phyloP scores from a whole-genome alignment of 805 yeast species.

The Kodamaea lidongshanica region DNA sequence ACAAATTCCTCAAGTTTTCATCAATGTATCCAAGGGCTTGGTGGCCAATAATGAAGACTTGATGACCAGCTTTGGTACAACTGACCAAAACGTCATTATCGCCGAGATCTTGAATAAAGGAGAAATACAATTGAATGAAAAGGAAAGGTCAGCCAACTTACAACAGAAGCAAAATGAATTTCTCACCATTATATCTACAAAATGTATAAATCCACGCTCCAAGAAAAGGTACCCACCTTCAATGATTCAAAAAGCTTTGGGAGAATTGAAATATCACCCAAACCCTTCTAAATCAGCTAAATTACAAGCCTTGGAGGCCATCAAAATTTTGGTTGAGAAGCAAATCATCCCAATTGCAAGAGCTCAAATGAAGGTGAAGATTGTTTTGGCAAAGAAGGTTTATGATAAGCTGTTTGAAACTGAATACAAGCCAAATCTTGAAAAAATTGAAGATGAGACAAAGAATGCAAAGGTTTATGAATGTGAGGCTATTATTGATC shows the following conservation, averaged over 20 bases:
- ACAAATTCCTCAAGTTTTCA: constrained; percentile 91
- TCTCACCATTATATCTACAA: constrained; percentile 74
- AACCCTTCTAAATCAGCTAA: constrained; percentile 72
- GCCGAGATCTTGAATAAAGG: constrained; percentile 83
- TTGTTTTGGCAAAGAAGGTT: constrained; percentile 51
- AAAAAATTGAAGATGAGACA: constrained; percentile 34
- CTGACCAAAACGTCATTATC: constrained; percentile 69
- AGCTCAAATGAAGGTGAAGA: constrained; percentile 83
- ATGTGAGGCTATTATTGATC: constrained; percentile 68
- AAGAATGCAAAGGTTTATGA: constrained; percentile 39
- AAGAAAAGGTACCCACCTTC: constrained; percentile 91
- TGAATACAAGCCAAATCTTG: constrained; percentile 30
- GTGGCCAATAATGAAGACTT: constrained; percentile 87
- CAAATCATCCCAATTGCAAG: constrained; percentile 91
- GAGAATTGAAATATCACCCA: constrained; percentile 72
- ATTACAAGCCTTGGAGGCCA: constrained; percentile 87
- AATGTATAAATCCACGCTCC: constrained; percentile 85
- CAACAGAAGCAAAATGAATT: constrained; percentile 76
- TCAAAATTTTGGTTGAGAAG: constrained; percentile 62
- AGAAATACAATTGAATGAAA: constrained; percentile 89
- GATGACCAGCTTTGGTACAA: constrained; percentile 63
- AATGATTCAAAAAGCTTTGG: constrained; percentile 82
- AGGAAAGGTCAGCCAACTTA: constrained; percentile 75
- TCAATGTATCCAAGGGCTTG: constrained; percentile 90
- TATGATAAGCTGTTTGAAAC: constrained; percentile 34